Evolutionary conservation across 2,329 filamentous ascomycete species (phyloP).

Genomic region (Chaetoscypha palmicola): DNA sequence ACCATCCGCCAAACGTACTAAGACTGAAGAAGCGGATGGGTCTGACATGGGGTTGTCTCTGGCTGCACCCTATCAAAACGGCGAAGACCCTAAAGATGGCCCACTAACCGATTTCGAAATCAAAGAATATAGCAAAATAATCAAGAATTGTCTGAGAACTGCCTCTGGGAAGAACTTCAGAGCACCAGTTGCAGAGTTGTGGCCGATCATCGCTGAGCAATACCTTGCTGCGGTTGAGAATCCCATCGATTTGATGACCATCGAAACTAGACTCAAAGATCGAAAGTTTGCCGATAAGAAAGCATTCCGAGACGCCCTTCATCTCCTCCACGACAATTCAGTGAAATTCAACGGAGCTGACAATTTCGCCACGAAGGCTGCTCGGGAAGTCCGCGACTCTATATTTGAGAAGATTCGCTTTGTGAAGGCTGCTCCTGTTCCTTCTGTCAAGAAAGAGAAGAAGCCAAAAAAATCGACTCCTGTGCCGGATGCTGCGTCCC

Average conservation of each 20-base stretch:
- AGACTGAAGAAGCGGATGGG: constrained; percentile 49
- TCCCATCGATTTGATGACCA: constrained; percentile 77
- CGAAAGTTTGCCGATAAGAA: constrained; percentile 59
- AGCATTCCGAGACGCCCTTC: constrained; percentile 66
- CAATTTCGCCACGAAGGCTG: constrained; percentile 61
- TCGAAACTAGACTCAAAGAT: constrained; percentile 73
- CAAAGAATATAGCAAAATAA: constrained; percentile 55
- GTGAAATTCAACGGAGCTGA: constrained; percentile 72
- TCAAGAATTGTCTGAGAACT: constrained; percentile 78
- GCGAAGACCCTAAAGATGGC: constrained; percentile 8
- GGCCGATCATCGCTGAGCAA: constrained; percentile 68
- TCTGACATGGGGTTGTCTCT: constrained; percentile 5
- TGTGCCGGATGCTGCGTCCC: constrained; percentile 32
- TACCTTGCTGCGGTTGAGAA: constrained; percentile 61
- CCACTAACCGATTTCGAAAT: constrained; percentile 51
- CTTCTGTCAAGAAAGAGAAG: constrained; percentile 54
- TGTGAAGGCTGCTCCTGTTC: constrained; percentile 41
- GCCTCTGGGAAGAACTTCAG: constrained; percentile 72
- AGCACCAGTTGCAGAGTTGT: constrained; percentile 68
- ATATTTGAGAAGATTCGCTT: constrained; percentile 47
- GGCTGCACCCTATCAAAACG: constrained; percentile 21
- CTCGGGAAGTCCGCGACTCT: constrained; percentile 50
- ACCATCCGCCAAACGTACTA: constrained; percentile 73
- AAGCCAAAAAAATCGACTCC: constrained; percentile 37
- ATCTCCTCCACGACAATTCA: constrained; percentile 73